These are phyloP conservation scores for Akanthomyces lecanii DNA, from an alignment of 2,329 filamentous ascomycete genomes.

Conservation along the genomic window DNA sequence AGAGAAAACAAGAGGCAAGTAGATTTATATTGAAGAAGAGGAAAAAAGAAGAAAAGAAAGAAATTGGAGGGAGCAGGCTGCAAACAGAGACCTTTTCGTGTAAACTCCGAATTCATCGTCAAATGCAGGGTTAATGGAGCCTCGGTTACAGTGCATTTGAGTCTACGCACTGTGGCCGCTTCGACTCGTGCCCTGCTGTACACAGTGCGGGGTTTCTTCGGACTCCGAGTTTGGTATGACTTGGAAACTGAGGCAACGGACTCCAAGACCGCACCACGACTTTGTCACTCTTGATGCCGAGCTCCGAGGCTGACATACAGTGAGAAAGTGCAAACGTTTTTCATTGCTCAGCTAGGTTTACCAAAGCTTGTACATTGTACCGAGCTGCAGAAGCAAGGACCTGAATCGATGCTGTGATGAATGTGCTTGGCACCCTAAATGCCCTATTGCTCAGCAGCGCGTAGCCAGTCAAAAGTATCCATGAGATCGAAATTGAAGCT, in stretches of 20 bases:
- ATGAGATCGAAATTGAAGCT: constrained; percentile 40
- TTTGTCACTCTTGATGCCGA: background rate
- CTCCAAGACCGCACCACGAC: background rate
- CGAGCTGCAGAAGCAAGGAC: background rate
- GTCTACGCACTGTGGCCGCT: background rate
- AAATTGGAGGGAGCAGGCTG: background rate
- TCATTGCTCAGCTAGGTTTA: background rate
- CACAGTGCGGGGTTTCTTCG: background rate
- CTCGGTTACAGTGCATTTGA: background rate
- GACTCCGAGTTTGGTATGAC: background rate
- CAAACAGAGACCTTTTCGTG: background rate
- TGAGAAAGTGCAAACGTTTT: background rate
- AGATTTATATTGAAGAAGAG: background rate
- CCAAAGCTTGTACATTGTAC: background rate
- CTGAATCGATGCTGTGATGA: background rate
- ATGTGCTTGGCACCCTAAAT: constrained; percentile 16
- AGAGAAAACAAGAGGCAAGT: background rate
- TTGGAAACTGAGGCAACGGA: background rate
- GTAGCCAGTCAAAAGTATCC: constrained; percentile 39
- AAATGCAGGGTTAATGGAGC: background rate
- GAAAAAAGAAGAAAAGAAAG: no score
- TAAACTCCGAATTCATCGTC: background rate
- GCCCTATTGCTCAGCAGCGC: background rate
- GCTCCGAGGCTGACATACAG: background rate
- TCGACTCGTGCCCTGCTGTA: no score